Base-by-base conservation (phyloP, 116 monocot species). In the Trichopus zeylanicus region DNA sequence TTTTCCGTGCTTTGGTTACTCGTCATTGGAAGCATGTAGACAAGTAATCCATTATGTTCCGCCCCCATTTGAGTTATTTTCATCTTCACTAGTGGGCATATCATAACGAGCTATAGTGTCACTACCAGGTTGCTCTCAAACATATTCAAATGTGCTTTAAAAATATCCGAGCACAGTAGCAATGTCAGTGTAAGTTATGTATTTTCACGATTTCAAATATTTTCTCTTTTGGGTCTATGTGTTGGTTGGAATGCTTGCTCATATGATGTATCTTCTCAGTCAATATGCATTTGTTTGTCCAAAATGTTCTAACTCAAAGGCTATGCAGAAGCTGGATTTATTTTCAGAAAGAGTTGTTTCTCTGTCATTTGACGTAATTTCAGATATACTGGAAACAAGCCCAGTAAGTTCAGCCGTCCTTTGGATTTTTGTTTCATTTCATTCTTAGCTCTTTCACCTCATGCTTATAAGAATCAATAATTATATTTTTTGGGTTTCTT, bases 341-440 rank as follows among this genome's bases (percentile, higher is more conserved):
- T 31, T 68, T 15, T 66, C 84, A 48, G 84, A 89, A 70, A 62
- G 84, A 66, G 75, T 89, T 60, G 46, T 84, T 69, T 84, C 88
- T 27, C 69, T 89, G 62, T 73, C 88, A 37, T 81, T 89, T 69
- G 88, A 89, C 78, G 80, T 84, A 11, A 84, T 89, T 35, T 80
- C 88, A n/a, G 78, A 78, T 84, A 66, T 89, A 55, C 24, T 84
- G 46, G 80, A 89, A 73, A 81, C 84, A 35, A 84, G 89, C 31
- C 89, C 78, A 19, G 89, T 89, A 81, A 80, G 88, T 77, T 53
- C 33, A 58, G 11, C 29, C 29, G 21, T 9, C 5, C 27, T n/a
- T n/a, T n/a, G n/a, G n/a, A n/a, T n/a, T n/a, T n/a, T n/a, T n/a
- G n/a, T n/a, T n/a, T n/a, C n/a, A n/a, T n/a, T n/a, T n/a, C n/a